These are phyloP conservation scores for Chaetomiaceae sp. DNA, from an alignment of 2,329 filamentous ascomycete genomes.

Conservation along the genomic window DNA sequence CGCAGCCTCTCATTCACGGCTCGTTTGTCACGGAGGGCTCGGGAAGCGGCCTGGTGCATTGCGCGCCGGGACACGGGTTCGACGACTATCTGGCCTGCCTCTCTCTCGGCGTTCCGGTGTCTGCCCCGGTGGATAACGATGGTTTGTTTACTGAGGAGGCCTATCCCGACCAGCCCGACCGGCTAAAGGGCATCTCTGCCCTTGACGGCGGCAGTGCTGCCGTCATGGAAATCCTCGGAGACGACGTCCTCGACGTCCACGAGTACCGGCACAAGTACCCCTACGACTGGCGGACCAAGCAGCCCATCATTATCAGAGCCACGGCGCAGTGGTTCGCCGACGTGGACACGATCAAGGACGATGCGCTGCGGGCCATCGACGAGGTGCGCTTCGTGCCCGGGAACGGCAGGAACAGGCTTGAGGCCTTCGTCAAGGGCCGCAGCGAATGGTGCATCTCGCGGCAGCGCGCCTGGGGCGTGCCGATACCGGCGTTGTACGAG, in stretches of 20 bases:
- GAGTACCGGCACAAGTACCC: slow-evolving; percentile 87
- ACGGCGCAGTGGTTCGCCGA: slow-evolving; percentile 99
- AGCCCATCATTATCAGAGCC: slow-evolving; percentile 83
- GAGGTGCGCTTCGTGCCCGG: slow-evolving; percentile 75
- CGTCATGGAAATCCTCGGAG: slow-evolving; percentile 64
- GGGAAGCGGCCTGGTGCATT: slow-evolving; percentile 92
- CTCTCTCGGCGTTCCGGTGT: slow-evolving; percentile 64
- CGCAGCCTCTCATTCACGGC: slow-evolving; percentile 72
- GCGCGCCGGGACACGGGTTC: slow-evolving; percentile 92
- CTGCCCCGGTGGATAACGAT: slow-evolving; percentile 77
- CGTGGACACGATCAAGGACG: slow-evolving; percentile 73
- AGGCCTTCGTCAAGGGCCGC: slow-evolving; percentile 80
- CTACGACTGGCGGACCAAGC: slow-evolving; percentile 95
- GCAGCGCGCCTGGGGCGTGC: slow-evolving; percentile 93
- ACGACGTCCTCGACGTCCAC: slow-evolving; percentile 64
- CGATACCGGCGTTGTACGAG: slow-evolving; percentile 86
- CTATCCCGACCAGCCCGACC: slow-evolving; percentile 62
- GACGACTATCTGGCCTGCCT: slow-evolving; percentile 88
- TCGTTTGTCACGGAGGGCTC: slow-evolving; percentile 86
- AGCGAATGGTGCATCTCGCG: slow-evolving; percentile 98
- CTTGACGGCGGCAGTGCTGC: slow-evolving; percentile 63
- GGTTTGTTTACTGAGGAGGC: slow-evolving; percentile 79
- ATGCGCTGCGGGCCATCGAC: slow-evolving; percentile 65
- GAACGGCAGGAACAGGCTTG: slow-evolving; percentile 66
- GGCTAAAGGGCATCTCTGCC: slow-evolving; percentile 67